A percentile compares a stretch with the other conserved stretches of the same genome.
Conservation (phyloP, 371 early-diverging fungal genomes). For the Mortierella sp. region DNA sequence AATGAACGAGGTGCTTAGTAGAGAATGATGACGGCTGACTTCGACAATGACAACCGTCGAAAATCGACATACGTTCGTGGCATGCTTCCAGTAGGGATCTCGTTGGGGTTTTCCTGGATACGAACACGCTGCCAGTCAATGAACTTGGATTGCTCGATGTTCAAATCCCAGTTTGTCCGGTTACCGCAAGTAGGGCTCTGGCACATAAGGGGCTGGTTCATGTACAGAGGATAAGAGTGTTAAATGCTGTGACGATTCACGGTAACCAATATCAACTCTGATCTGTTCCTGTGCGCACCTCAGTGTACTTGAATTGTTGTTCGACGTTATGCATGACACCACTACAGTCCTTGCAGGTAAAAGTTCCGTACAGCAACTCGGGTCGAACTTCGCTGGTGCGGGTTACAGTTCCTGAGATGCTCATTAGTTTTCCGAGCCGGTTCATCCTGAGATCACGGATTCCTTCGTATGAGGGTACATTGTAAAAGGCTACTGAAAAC, state of each 20-base stretch:
- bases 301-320: conserved; percentile 98
- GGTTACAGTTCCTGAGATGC: conserved; percentile 97
- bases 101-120: conserved; percentile 97
- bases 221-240: not conserved
- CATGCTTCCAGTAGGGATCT: conserved; percentile 98
- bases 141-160: conserved; percentile 91
- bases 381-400: conserved; percentile 98
- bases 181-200: conserved; percentile 89
- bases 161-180: conserved; percentile 83
- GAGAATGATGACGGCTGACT: no score
- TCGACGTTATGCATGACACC: conserved; percentile 85
- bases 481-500: conserved; percentile 83
- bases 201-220: conserved; percentile 89
- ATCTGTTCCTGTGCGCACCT: no score
- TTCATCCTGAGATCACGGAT: conserved; percentile 92
- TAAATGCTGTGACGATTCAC: no score
- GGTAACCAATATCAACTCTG: no score
- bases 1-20: not conserved
- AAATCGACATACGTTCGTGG: conserved; percentile 81
- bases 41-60: no score
- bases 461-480: conserved; percentile 68
- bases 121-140: conserved; percentile 99
- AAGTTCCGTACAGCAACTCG: conserved; percentile 94
- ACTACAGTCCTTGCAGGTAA: conserved; percentile 93
- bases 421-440: conserved; percentile 87